Conservation (phyloP, 2,329 filamentous ascomycete genomes). For the Microdochium paspali region DNA sequence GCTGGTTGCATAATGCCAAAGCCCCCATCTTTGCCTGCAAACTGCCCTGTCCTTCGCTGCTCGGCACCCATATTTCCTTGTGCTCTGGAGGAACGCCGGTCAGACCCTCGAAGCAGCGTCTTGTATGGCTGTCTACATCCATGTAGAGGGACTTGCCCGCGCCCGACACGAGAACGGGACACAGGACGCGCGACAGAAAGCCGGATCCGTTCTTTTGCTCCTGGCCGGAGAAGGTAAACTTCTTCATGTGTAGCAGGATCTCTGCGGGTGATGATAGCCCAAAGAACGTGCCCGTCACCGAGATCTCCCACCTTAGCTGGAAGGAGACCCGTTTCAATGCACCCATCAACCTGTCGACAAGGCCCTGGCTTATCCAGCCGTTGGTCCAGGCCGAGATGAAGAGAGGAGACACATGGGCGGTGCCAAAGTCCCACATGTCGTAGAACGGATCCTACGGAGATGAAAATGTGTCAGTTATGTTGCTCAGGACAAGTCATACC, state of each 20-base stretch:
- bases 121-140: slow-evolving; percentile 1
- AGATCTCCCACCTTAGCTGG: slow-evolving; percentile 6
- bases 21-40: slow-evolving; percentile 3
- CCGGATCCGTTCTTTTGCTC: slow-evolving; percentile 1
- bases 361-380: slow-evolving; percentile 16
- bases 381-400: slow-evolving; percentile 14
- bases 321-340: slow-evolving; percentile 3
- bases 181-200: neutral
- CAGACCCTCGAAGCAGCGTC: neutral
- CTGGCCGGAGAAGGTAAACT: slow-evolving; percentile 4
- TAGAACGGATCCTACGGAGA: no score
- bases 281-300: neutral
- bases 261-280: slow-evolving; percentile 5
- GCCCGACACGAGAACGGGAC: slow-evolving; percentile 1
- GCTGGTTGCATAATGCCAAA: slow-evolving; percentile 1
- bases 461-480: no score
- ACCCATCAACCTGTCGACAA: slow-evolving; percentile 14
- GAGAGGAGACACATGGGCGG: slow-evolving; percentile 13
- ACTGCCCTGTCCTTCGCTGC: neutral
- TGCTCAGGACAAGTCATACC: no score
- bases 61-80: slow-evolving; percentile 3
- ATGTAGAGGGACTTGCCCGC: neutral
- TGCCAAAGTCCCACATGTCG: slow-evolving; percentile 23
- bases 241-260: slow-evolving; percentile 12
- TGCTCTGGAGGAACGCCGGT: slow-evolving; percentile 1